Base-by-base conservation (phyloP, 2,329 filamentous ascomycete species). In the Trichoderma brevicompactum region DNA sequence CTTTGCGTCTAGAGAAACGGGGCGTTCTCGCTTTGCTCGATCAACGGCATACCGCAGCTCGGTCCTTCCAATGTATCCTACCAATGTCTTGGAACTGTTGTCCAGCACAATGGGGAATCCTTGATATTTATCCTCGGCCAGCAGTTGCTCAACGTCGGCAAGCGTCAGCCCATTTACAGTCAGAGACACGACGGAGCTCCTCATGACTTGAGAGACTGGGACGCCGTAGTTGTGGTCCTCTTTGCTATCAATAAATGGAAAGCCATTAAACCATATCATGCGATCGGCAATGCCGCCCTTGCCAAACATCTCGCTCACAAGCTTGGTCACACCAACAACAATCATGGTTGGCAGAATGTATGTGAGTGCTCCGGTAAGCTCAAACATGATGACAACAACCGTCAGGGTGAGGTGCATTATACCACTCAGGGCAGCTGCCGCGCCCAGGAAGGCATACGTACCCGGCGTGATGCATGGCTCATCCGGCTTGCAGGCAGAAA, bases 341-440 rank as follows among this genome's bases (percentile, higher is more conserved):
- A 99, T 97, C 95, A 99, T 99, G 13, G 94, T 98, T 0, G 95
- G 95, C 34, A 99, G 81, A 69, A 99, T 98, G 74, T 99, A 99
- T 1, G 94, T 97, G 67, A 98, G 81, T 7, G 95, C 95, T n/a
- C 95, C 95, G 0, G 95, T 99, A 55, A 99, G 85, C 78, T 99
- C 95, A 74, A 98, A 98, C 95, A 99, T 98, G 77, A 99, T 99
- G 73, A 99, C 95, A 2, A 97, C 94, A 9, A 99, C 93, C 0
- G 94, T 96, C 15, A 99, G 89, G 0, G 94, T 97, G 68, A 99
- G 91, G 77, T 98, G 95, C 94, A 98, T 99, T 74, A 98, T 97
- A 9, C 95, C 95, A 75, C 91, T 94, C 28, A 99, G 82, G 0
- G 95, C 92, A 2, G 95, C 94, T 0, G 89, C 95, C 5, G 95